These are phyloP conservation scores for Catharanthus roseus DNA, from an alignment of 257 asterid species.

Conservation along the genomic window DNA sequence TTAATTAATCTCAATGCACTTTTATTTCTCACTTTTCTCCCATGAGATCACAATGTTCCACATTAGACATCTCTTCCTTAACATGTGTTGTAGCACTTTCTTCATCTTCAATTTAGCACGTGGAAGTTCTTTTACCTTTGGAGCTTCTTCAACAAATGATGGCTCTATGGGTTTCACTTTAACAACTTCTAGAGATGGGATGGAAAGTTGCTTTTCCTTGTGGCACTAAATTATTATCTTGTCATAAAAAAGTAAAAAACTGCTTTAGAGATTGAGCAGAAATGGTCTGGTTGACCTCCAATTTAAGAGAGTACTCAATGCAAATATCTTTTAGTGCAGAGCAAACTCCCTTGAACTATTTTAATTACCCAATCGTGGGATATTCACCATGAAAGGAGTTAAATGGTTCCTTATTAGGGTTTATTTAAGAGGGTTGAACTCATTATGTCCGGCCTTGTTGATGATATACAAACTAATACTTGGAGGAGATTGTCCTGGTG, in stretches of 20 bases:
- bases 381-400: neutral
- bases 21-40: no score
- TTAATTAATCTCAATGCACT: no score
- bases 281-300: neutral
- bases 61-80: no score
- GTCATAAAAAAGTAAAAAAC: constrained; percentile 1
- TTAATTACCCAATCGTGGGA: neutral
- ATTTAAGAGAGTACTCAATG: neutral
- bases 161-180: no score
- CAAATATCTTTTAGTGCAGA: neutral
- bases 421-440: neutral
- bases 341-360: neutral
- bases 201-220: no score
- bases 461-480: neutral
- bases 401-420: neutral
- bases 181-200: no score
- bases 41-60: no score
- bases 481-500: neutral
- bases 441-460: neutral
- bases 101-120: no score
- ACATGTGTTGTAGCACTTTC: no score
- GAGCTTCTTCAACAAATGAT: no score
- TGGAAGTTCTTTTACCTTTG: no score
- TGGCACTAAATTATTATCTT: neutral
- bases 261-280: neutral